phyloP scores from a whole-genome alignment of 345 rosid genomes.

The Cardamine resedifolia region DNA sequence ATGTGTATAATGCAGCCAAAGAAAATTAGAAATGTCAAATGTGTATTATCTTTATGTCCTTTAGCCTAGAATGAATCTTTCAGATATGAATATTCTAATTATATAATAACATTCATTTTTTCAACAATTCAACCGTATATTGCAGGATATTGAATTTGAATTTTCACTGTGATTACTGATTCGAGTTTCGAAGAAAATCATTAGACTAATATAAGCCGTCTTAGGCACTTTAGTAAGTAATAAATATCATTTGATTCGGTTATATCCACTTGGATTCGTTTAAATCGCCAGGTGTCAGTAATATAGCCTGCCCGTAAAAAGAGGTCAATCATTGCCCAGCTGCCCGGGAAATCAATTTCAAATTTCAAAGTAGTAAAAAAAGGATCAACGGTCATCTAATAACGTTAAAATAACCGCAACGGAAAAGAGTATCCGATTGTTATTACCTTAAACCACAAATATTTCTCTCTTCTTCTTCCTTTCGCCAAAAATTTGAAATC shows the following conservation, averaged over 20 bases:
- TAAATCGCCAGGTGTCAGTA: slow-evolving; percentile 12
- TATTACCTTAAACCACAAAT: slow-evolving; percentile 23
- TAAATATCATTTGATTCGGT: slow-evolving; percentile 11
- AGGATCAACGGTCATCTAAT: slow-evolving; percentile 38
- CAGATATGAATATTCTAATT: background rate
- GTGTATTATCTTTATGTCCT: background rate
- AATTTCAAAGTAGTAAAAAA: slow-evolving; percentile 34
- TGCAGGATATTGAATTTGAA: background rate
- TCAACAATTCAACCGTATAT: background rate
- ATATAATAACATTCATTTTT: background rate
- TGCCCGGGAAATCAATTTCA: slow-evolving; percentile 37
- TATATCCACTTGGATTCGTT: background rate
- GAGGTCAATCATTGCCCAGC: slow-evolving; percentile 26
- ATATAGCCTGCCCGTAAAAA: slow-evolving; percentile 13
- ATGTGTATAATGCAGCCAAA: background rate
- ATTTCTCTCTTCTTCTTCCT: slow-evolving; percentile 16
- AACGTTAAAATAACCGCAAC: slow-evolving; percentile 32
- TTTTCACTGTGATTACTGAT: background rate
- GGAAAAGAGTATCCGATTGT: slow-evolving; percentile 13
- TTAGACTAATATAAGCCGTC: background rate
- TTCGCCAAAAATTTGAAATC: slow-evolving; percentile 24
- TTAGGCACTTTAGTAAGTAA: background rate
- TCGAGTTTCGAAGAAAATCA: background rate
- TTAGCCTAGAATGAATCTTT: background rate
- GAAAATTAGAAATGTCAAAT: background rate